Evolutionary conservation across 139 green algal genomes (phyloP).

Genomic region (Microglena sp.): DNA sequence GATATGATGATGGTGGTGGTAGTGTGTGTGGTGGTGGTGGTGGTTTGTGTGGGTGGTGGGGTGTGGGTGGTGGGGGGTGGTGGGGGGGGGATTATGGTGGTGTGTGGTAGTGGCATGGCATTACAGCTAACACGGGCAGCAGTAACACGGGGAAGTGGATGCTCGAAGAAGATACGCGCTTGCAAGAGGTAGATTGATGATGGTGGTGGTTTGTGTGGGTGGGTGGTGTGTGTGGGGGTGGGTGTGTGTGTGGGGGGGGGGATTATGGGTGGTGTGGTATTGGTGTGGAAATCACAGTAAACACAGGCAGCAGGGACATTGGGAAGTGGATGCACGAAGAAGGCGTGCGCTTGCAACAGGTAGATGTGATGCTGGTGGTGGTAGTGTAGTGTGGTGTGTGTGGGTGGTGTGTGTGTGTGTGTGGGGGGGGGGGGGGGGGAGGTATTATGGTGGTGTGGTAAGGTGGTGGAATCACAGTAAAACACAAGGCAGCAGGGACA

Average conservation of each 20-base stretch:
- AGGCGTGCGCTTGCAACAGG: slow-evolving; percentile 16
- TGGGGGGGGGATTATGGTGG: no score
- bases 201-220: neutral
- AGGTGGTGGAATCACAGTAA: slow-evolving; percentile 17
- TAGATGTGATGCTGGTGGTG: neutral
- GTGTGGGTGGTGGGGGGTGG: neutral
- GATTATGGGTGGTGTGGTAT: no score
- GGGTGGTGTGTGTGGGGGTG: neutral
- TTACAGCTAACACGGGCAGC: neutral
- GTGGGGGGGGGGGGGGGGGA: neutral
- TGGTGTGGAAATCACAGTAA: slow-evolving; percentile 19
- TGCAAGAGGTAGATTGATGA: slow-evolving; percentile 13
- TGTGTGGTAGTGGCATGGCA: slow-evolving; percentile 34
- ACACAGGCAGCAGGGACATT: neutral
- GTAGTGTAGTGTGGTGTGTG: neutral
- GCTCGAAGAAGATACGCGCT: slow-evolving; percentile 10
- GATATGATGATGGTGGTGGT: neutral
- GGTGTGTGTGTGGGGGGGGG: neutral
- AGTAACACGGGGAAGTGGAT: slow-evolving; percentile 13
- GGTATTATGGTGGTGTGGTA: no score
- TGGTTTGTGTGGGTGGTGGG: neutral
- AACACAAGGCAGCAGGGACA: neutral
- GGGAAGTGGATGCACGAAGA: slow-evolving; percentile 16
- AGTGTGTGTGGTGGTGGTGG: neutral
- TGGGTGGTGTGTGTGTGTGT: neutral